Evolutionary conservation across 2,329 filamentous ascomycete genomes (phyloP), one percentile per base, ranked within the genome.

Genomic region (Cryphonectria parasitica): DNA sequence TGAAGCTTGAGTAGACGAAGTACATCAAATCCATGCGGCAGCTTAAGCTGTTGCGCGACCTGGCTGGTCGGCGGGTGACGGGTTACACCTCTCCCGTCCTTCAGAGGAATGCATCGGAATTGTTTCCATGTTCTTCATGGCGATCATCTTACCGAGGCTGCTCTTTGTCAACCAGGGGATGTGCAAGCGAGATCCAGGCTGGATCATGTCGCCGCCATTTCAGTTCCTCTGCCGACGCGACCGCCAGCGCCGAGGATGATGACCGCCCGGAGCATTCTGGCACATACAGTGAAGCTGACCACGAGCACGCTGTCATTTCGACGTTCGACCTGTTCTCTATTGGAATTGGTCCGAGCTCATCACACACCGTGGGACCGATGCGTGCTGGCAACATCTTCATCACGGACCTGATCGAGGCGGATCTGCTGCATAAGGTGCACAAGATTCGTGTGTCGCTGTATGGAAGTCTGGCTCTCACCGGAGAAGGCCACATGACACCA

Each of bases 311-410:
- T 70, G 84, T 86, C 75, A 86, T 86, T 69, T 86, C 84, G 2
- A 83, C 84, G 0, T 86, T 86, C 72, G 84, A 86, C 74, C 79
- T 86, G 45, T 86, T 86, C 76, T 85, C 83, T 43, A 85, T 86
- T 67, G 84, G 84, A 73, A 85, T 86, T 73, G 84, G 84, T 0
- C 84, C 84, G 15, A 86, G 84, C 0, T 86, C 84, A 1, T 86
- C 84, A 15, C 84, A 86, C 75, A 86, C 84, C 0, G 84, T 86
- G 34, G 84, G 84, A 0, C 84, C 84, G 25, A 86, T 86, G 84
- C 82, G 84, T 25, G 84, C 84, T 8, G 84, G 84, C 45, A 85
- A 84, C 74, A 86, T 86, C 73, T 86, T 86, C 72, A 80, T 86
- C 31, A 78, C 82, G 22, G 84, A 86, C 69, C 76, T 86, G 13